Evolutionary conservation across 2,329 filamentous ascomycete genomes (phyloP).

Genomic region (Penicillium sp.): DNA sequence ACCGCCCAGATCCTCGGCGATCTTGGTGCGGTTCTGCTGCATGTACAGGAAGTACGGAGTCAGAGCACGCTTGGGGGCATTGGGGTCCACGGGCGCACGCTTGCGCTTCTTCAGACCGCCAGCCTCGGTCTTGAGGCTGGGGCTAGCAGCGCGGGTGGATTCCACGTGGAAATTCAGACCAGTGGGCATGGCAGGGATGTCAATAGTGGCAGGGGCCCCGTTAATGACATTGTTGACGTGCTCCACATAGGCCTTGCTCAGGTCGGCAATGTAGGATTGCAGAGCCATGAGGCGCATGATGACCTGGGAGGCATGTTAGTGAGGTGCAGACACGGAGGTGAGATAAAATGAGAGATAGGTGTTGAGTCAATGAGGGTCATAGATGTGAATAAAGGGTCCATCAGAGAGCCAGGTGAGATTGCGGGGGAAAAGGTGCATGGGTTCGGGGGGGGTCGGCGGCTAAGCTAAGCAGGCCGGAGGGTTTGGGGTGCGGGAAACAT

Average conservation of each 20-base stretch:
- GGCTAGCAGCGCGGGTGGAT: constrained; percentile 47
- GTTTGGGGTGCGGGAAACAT: constrained; percentile 2
- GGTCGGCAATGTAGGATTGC: constrained; percentile 76
- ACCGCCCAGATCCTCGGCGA: constrained; percentile 77
- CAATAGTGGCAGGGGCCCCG: constrained; percentile 59
- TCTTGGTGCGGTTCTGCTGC: constrained; percentile 82
- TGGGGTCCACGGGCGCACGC: constrained; percentile 85
- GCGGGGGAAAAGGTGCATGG: background rate
- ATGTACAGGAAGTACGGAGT: constrained; percentile 97
- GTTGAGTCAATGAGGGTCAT: background rate
- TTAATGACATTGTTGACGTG: constrained; percentile 85
- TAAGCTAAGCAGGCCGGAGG: background rate
- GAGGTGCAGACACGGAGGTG: background rate
- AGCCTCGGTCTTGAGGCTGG: constrained; percentile 51
- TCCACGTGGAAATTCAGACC: constrained; percentile 48
- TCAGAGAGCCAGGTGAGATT: background rate
- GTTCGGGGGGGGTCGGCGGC: background rate
- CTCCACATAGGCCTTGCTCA: constrained; percentile 83
- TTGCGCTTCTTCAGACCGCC: constrained; percentile 87
- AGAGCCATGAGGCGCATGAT: constrained; percentile 79
- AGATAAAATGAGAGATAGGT: background rate
- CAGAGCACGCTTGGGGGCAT: constrained; percentile 90
- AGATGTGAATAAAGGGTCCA: background rate
- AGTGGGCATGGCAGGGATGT: constrained; percentile 54
- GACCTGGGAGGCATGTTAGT: constrained; percentile 61